phyloP scores from a whole-genome alignment of 352 stramenopile genomes.

The Pythium aristosporum region DNA sequence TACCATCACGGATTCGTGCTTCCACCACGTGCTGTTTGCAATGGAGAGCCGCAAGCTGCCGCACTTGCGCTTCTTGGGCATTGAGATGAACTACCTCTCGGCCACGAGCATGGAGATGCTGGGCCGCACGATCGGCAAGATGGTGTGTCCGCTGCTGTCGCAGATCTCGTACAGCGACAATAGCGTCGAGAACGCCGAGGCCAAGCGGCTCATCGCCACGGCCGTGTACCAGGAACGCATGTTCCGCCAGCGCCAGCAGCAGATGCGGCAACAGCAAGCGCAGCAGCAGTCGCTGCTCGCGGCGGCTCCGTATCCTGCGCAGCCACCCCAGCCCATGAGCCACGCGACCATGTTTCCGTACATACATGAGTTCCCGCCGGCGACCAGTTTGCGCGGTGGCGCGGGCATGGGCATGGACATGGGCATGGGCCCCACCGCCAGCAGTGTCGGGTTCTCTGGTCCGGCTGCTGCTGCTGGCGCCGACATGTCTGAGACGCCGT shows the following conservation, averaged over 20 bases:
- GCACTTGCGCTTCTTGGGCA: slow-evolving; percentile 69
- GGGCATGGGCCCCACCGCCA: not conserved
- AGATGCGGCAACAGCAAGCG: slow-evolving; percentile 35
- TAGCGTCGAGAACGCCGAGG: slow-evolving; percentile 67
- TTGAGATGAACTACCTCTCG: slow-evolving; percentile 87
- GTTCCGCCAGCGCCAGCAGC: slow-evolving; percentile 55
- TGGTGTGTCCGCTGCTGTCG: slow-evolving; percentile 73
- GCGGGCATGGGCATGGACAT: not conserved
- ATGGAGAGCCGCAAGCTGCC: slow-evolving; percentile 74
- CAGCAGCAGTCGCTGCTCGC: slow-evolving; percentile 3
- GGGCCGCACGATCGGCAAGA: slow-evolving; percentile 75
- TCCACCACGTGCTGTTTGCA: slow-evolving; percentile 77
- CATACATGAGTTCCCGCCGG: slow-evolving; percentile 9
- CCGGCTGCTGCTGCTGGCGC: not conserved
- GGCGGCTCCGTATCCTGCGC: not conserved
- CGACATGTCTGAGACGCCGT: slow-evolving; percentile 17
- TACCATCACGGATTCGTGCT: slow-evolving; percentile 82
- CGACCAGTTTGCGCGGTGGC: not conserved
- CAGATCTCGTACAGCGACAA: slow-evolving; percentile 89
- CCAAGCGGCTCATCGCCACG: slow-evolving; percentile 75
- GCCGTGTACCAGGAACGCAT: slow-evolving; percentile 78
- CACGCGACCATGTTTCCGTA: slow-evolving; percentile 25
- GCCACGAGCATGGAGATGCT: slow-evolving; percentile 85
- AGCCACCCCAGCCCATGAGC: not conserved
- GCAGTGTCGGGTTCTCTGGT: not conserved